Conservation (phyloP, 208 protist genomes). For the Phytomonas serpens region DNA sequence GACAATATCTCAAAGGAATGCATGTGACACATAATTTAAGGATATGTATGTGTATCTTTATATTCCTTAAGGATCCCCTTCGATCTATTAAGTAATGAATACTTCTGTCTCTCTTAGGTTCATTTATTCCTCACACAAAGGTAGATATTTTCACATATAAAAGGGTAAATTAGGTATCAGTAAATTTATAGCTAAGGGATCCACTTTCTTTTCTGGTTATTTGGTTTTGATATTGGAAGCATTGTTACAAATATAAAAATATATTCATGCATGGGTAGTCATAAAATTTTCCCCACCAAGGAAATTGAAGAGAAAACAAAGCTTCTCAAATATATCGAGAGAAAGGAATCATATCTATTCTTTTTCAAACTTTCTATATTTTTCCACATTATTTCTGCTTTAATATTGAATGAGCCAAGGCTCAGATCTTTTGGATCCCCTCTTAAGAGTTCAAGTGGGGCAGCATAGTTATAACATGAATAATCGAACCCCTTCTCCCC, state of each 20-base stretch:
- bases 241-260: neutral
- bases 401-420: conserved; percentile 8
- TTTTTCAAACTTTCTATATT: conserved; percentile 1
- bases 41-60: conserved; percentile 2
- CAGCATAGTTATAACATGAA: neutral
- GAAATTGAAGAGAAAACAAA: neutral
- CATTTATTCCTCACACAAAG: neutral
- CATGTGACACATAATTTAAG: neutral
- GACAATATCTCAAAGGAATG: neutral
- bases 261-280: neutral
- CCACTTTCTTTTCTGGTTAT: neutral
- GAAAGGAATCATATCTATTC: neutral
- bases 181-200: neutral
- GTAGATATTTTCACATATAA: neutral
- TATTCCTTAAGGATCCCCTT: neutral
- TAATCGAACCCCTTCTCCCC: neutral
- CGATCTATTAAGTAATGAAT: neutral
- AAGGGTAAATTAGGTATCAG: neutral
- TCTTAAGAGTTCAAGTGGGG: neutral
- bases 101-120: neutral
- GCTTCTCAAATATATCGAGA: neutral
- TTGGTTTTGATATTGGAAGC: neutral
- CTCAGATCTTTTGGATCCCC: neutral
- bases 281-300: neutral
- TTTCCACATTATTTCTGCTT: conserved; percentile 14